Conservation (phyloP, 495 filamentous ascomycete genomes). For the Terfezia boudieri region DNA sequence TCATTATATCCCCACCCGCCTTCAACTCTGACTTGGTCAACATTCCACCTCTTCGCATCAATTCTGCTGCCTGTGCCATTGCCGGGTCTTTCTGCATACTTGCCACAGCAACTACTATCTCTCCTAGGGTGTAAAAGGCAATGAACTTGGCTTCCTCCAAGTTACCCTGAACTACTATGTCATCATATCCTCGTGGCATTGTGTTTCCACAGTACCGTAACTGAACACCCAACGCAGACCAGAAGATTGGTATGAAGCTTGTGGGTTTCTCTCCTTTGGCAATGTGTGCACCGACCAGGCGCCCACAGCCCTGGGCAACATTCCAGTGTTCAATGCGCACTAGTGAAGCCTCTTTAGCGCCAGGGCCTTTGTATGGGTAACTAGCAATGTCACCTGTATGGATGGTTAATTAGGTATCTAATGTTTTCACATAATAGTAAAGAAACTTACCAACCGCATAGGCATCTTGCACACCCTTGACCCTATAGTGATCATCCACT, state of each 20-base stretch:
- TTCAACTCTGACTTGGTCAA: constrained; percentile 54
- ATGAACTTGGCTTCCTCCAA: constrained; percentile 64
- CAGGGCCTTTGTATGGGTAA: constrained; percentile 74
- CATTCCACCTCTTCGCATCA: constrained; percentile 72
- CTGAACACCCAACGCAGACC: constrained; percentile 77
- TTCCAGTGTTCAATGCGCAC: constrained; percentile 89
- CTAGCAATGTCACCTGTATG: constrained; percentile 61
- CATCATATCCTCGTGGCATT: constrained; percentile 50
- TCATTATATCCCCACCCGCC: constrained; percentile 50
- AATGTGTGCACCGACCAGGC: constrained; percentile 53
- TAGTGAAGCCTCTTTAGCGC: constrained; percentile 32
- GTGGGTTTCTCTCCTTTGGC: constrained; percentile 35
- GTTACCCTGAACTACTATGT: constrained; percentile 53
- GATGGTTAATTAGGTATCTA: background rate
- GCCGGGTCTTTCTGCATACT: constrained; percentile 78
- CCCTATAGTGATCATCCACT: constrained; percentile 53
- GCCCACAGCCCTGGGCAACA: constrained; percentile 81
- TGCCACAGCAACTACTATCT: constrained; percentile 77
- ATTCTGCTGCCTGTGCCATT: constrained; percentile 59
- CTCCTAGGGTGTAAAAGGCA: constrained; percentile 71
- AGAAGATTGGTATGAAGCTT: constrained; percentile 80
- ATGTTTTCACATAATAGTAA: background rate
- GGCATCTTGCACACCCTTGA: constrained; percentile 51
- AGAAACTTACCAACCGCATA: constrained; percentile 45
- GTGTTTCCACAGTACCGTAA: constrained; percentile 83